phyloP scores from a whole-genome alignment of 306 rosid genomes.

The Mimosa bimucronata region DNA sequence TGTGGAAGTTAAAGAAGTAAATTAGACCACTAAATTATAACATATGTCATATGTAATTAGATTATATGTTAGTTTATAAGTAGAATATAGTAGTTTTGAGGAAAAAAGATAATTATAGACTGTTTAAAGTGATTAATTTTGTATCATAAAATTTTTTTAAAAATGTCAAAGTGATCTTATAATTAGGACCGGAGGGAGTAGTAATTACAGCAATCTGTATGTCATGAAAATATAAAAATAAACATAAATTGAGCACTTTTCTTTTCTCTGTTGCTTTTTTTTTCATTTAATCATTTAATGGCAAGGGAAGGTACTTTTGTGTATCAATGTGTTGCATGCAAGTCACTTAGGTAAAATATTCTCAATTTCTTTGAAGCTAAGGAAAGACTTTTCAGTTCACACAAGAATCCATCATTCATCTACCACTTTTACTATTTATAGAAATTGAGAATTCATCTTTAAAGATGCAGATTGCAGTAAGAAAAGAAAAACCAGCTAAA shows the following conservation, averaged over 20 bases:
- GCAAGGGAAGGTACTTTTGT: too few relatives aligned
- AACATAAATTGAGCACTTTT: neutral
- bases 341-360: neutral
- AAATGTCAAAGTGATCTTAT: too few relatives aligned
- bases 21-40: too few relatives aligned
- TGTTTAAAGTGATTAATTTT: too few relatives aligned
- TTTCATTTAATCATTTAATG: neutral
- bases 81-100: too few relatives aligned
- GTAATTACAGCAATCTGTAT: neutral
- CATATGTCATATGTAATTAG: too few relatives aligned
- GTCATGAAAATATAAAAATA: neutral
- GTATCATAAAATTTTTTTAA: too few relatives aligned
- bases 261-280: neutral
- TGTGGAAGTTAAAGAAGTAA: too few relatives aligned
- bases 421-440: neutral
- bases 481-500: conserved; percentile 10
- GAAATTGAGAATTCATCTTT: neutral
- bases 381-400: conserved; percentile 15
- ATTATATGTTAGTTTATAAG: too few relatives aligned
- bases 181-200: too few relatives aligned
- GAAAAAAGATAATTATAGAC: too few relatives aligned
- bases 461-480: neutral
- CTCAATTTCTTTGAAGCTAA: conserved; percentile 42
- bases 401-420: neutral
- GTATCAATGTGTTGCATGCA: neutral